These are phyloP conservation scores for Xerophyta viscosa DNA, from an alignment of 106 monocot species.

Conservation along the genomic window DNA sequence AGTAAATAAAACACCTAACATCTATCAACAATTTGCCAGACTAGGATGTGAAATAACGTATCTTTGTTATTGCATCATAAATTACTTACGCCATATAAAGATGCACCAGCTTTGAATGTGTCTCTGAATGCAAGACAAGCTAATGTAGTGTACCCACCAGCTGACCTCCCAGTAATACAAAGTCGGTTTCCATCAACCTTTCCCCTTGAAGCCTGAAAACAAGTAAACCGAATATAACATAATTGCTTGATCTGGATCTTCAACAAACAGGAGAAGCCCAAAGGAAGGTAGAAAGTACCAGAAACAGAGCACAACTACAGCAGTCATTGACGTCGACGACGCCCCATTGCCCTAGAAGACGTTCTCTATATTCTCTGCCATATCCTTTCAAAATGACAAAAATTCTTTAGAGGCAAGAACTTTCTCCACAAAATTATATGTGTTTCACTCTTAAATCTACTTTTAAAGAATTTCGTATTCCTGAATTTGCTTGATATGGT, in stretches of 20 bases:
- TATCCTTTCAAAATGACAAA: slow-evolving; percentile 49
- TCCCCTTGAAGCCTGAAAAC: slow-evolving; percentile 44
- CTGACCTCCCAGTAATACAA: slow-evolving; percentile 81
- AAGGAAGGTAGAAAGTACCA: slow-evolving; percentile 28
- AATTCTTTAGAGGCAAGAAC: too few relatives aligned
- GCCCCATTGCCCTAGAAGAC: slow-evolving; percentile 79
- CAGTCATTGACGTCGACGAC: slow-evolving; percentile 93
- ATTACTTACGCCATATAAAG: slow-evolving; percentile 76
- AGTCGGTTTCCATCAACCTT: slow-evolving; percentile 74
- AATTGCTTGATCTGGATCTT: too few relatives aligned
- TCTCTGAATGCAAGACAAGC: slow-evolving; percentile 85
- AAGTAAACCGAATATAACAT: slow-evolving; percentile 1
- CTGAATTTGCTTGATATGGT: too few relatives aligned
- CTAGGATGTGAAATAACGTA: too few relatives aligned
- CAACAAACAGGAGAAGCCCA: too few relatives aligned
- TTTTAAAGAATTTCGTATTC: too few relatives aligned
- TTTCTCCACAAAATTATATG: too few relatives aligned
- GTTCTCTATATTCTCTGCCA: slow-evolving; percentile 87
- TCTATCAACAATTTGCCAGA: too few relatives aligned
- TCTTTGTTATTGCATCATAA: neutral
- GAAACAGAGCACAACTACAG: slow-evolving; percentile 73
- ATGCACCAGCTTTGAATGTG: slow-evolving; percentile 83
- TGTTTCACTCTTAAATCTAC: too few relatives aligned
- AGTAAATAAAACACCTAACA: too few relatives aligned
- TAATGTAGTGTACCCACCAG: slow-evolving; percentile 93